Evolutionary conservation across 352 stramenopile genomes (phyloP), one percentile per base, ranked within the genome.

Genomic region (Phytopythium sindhum): DNA sequence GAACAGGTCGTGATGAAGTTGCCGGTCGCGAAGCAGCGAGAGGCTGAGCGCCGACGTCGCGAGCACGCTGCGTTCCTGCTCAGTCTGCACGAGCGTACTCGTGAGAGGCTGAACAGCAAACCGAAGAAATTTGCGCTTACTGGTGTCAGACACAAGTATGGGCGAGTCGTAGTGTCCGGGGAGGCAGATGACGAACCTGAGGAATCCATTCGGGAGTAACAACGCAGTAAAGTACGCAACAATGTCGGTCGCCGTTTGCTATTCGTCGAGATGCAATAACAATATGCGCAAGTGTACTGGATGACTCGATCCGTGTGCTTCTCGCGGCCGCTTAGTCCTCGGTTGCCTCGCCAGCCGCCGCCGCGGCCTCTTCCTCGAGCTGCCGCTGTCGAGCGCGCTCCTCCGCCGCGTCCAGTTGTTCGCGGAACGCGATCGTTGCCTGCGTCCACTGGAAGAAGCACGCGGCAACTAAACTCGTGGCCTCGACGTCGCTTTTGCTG

Each of bases 381-480:
- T 48, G n/a, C 11, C 55, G 55, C 50, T 83, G 69, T 17, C 77
- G 66, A 5, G 57, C 75, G 12, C 75, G 70, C 28, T 89, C 73
- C 0, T 64, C 70, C 23, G 73, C 69, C 5, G 64, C 52, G 26
- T 83, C 77, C n/a, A 90, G 42, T 28, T 75, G 76, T n/a, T 91
- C 83, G 24, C 69, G 70, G 21, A 82, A 72, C 5, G 78, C 70
- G 65, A 86, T 73, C 15, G 78, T 78, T 0, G 82, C 72, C 42
- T 89, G 75, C 6, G 37, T 45, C 83, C 83, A 94, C 24, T 75
- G 58, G 47, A 82, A 85, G 41, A 90, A 71, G 57, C 74, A 78
- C 2, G 66, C 66, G 8, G 80, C 78, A 15, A 89, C 72, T 4
- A 73, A 62, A 33, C 73, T 88, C 7, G 74, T 64, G 21, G 64